phyloP scores from a whole-genome alignment of 23 red algal genomes.

The Chondrus crispus region DNA sequence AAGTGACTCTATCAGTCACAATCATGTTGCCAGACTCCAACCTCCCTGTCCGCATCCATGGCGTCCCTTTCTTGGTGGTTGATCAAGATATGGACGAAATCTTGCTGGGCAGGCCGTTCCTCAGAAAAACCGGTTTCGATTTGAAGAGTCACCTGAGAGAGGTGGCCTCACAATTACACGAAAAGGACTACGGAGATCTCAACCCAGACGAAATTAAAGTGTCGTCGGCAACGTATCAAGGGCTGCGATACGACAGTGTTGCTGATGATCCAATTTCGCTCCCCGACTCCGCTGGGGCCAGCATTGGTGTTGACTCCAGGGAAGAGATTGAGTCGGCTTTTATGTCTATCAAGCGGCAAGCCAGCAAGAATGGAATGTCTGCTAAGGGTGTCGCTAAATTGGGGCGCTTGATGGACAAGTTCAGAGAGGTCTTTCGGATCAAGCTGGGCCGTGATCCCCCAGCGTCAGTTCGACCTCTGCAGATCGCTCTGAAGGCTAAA shows the following conservation, averaged over 20 bases:
- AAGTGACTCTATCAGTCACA: too few relatives aligned
- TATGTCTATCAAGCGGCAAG: too few relatives aligned
- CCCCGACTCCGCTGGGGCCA: background rate
- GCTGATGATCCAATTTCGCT: background rate
- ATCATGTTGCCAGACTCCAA: too few relatives aligned
- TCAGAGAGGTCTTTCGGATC: background rate
- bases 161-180: background rate
- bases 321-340: too few relatives aligned
- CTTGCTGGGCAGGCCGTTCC: background rate
- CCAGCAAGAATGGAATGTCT: background rate
- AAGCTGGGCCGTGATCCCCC: background rate
- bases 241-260: background rate
- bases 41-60: too few relatives aligned
- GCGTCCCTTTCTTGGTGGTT: too few relatives aligned
- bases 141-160: background rate
- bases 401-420: background rate
- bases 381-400: background rate
- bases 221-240: too few relatives aligned
- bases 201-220: too few relatives aligned
- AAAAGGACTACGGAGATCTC: too few relatives aligned
- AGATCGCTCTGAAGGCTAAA: background rate
- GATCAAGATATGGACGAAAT: background rate
- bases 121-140: constrained; percentile 4
- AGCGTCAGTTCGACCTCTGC: background rate
- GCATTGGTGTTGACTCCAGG: too few relatives aligned